A percentile compares a stretch with the other conserved stretches of the same genome.
Conservation (phyloP, 805 yeast genomes). For the Nakazawaea wyomingensis region DNA sequence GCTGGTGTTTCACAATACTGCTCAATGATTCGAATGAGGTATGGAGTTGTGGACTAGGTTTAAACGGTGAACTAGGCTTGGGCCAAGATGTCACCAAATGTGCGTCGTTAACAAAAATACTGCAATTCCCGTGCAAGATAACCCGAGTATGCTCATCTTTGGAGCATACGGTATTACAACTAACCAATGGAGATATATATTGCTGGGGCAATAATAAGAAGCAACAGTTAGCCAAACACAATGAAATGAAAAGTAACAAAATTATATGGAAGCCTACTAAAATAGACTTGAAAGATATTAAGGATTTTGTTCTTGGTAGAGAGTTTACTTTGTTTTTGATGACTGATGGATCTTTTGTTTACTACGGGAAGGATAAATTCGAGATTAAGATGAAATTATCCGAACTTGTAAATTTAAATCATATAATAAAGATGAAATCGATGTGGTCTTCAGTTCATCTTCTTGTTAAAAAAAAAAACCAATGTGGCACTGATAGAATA, state of each 20-base stretch:
- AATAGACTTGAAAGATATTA: conserved; percentile 12
- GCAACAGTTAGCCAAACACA: conserved; percentile 42
- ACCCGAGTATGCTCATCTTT: conserved; percentile 32
- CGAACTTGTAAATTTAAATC: conserved; percentile 3
- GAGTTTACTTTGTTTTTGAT: conserved; percentile 44
- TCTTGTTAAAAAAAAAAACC: conserved; percentile 15
- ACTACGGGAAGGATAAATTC: conserved; percentile 32
- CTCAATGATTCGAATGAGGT: conserved; percentile 36
- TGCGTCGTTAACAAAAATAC: conserved; percentile 7
- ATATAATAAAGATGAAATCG: conserved; percentile 27
- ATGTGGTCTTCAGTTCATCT: conserved; percentile 85
- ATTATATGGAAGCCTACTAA: conserved; percentile 21
- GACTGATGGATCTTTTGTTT: conserved; percentile 14
- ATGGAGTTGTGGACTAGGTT: conserved; percentile 57
- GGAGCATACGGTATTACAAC: conserved; percentile 36
- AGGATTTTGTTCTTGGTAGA: conserved; percentile 41
- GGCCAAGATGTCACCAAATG: conserved; percentile 24
- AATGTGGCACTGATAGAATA: conserved; percentile 20
- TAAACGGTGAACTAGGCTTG: conserved; percentile 70
- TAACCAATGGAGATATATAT: conserved; percentile 37
- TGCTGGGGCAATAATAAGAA: conserved; percentile 71
- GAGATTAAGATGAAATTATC: conserved; percentile 13
- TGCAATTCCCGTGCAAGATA: conserved; percentile 6
- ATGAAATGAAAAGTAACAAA: conserved; percentile 14
- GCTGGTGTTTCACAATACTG: conserved; percentile 73